Evolutionary conservation across 805 yeast genomes (phyloP).

Genomic region (Tetrapisispora taiwanensis): DNA sequence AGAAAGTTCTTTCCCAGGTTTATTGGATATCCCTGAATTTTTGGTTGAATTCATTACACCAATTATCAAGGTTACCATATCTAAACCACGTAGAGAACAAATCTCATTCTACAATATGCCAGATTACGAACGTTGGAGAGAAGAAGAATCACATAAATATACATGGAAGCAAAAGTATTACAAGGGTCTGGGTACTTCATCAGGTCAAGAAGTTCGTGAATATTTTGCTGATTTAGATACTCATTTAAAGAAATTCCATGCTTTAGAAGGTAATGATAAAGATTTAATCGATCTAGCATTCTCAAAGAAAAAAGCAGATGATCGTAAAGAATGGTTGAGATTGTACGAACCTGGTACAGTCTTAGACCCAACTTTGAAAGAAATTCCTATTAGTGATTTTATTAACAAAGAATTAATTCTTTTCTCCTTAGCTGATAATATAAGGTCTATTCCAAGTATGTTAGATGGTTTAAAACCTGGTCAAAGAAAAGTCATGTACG

Average conservation of each 20-base stretch:
- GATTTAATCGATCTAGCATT: constrained; percentile 82
- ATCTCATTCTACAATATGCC: constrained; percentile 90
- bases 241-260: constrained; percentile 78
- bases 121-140: constrained; percentile 90
- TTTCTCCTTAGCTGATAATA: constrained; percentile 93
- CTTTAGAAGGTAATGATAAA: constrained; percentile 69
- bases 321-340: constrained; percentile 93
- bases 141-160: constrained; percentile 58
- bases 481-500: constrained; percentile 86
- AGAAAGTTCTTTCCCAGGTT: constrained; percentile 90
- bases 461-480: constrained; percentile 96
- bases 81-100: constrained; percentile 47
- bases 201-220: constrained; percentile 70
- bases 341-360: constrained; percentile 87
- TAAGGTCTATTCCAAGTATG: constrained; percentile 88
- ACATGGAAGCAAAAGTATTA: constrained; percentile 92
- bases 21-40: constrained; percentile 83
- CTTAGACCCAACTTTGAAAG: constrained; percentile 62
- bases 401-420: constrained; percentile 90
- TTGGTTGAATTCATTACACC: constrained; percentile 92
- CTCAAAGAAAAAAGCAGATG: constrained; percentile 91
- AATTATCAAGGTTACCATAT: constrained; percentile 78
- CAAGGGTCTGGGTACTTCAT: constrained; percentile 97
- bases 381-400: constrained; percentile 85
- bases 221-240: constrained; percentile 77